Conservation (phyloP, 352 stramenopile species). For the Pythium scleroteichum region DNA sequence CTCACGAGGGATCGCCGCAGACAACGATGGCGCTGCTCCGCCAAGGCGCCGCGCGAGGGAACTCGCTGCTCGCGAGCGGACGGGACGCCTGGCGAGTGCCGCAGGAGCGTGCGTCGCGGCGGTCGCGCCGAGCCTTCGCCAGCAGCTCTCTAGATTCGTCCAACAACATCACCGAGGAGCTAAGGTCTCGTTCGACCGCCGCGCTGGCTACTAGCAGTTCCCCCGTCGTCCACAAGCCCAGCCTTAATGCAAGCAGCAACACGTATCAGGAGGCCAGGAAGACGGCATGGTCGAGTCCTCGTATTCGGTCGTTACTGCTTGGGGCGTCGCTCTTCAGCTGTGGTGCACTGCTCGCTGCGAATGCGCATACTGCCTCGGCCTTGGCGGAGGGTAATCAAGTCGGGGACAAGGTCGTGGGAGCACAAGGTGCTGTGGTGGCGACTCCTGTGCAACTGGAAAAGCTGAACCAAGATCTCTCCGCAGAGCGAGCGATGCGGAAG, state of each 20-base stretch:
- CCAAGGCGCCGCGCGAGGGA: conserved; percentile 15
- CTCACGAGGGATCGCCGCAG: background rate
- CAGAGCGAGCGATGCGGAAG: conserved; percentile 18
- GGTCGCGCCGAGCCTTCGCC: conserved; percentile 20
- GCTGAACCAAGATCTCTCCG: background rate
- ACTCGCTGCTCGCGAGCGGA: conserved; percentile 6
- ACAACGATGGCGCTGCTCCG: conserved; percentile 28
- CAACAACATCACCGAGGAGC: background rate
- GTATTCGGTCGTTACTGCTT: conserved; percentile 15
- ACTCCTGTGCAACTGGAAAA: conserved; percentile 10
- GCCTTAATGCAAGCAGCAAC: background rate
- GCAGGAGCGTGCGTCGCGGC: conserved; percentile 18
- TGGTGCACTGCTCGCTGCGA: conserved; percentile 16
- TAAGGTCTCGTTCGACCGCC: background rate
- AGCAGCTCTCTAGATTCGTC: background rate
- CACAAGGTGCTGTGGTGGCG: background rate
- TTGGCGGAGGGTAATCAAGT: conserved; percentile 1
- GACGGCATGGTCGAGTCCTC: conserved; percentile 4
- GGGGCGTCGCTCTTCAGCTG: conserved; percentile 25
- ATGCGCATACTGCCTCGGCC: background rate
- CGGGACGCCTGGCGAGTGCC: conserved; percentile 16
- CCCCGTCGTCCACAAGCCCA: background rate
- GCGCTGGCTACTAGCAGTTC: background rate
- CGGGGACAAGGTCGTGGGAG: background rate
- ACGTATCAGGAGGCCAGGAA: background rate